Evolutionary conservation across 306 rosid species (phyloP), one percentile per base, ranked within the genome.

Genomic region (Abrus precatorius): DNA sequence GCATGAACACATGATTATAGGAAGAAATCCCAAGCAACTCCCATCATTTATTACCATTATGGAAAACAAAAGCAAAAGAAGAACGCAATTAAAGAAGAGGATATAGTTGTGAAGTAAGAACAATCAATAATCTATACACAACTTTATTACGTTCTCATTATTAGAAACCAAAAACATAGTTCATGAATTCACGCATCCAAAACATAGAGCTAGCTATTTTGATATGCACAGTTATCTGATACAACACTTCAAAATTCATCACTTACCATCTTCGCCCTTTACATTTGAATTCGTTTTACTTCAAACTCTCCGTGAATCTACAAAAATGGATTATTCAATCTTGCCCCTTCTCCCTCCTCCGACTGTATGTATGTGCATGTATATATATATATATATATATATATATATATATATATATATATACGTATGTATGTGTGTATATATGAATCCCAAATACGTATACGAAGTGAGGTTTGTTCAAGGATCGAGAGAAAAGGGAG

Each of bases 401-500:
- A n/a, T n/a, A n/a, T n/a, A n/a, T n/a, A n/a, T n/a, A n/a, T 36
- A 36, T 36, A 4, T 57, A 9, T 61, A 33, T 32, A n/a, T 61
- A 10, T 59, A 14, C 10, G 11, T 33, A 5, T 61, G 27, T 61
- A 13, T 61, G 1, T 3, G 9, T 56, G 13, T 20, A 20, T 20
- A 20, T 20, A 20, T 20, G 20, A 20, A 20, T 20, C 20, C 20
- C 20, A 20, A 20, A 20, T 20, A 20, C 0, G 20, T 20, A 20
- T 36, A 36, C 40, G 40, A 36, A 36, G 40, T 2, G 40, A 36
- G 4, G 40, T 36, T 36, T 36, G 40, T 7, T 67, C 80, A 91
- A 79, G 94, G 87, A 69, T 94, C 98, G 77, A 94, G 80, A 64
- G 88, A 86, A 77, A 91, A 92, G 1, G 97, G 98, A 48, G 92